A percentile compares a stretch with the other conserved stretches of the same genome.
Evolutionary conservation across 495 filamentous ascomycete genomes (phyloP).

Genomic region (Trichocladium uniseriatum): DNA sequence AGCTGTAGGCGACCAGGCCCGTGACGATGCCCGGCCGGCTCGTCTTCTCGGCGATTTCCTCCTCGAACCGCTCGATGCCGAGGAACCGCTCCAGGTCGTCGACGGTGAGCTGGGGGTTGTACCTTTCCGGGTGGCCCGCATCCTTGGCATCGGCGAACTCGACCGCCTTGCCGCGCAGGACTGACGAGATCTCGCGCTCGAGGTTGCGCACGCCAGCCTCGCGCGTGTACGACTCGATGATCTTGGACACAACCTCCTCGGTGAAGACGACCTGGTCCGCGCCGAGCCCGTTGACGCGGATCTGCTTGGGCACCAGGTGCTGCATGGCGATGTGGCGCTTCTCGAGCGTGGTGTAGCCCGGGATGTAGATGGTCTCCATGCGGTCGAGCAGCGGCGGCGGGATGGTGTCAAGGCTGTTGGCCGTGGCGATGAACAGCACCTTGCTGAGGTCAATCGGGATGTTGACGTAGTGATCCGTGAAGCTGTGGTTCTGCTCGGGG

Average conservation of each 20-base stretch:
- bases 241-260: constrained; percentile 81
- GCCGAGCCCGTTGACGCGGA: constrained; percentile 64
- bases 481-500: constrained; percentile 93
- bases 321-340: constrained; percentile 91
- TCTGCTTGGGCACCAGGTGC: constrained; percentile 91
- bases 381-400: constrained; percentile 89
- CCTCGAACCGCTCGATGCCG: constrained; percentile 88
- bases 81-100: constrained; percentile 83
- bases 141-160: constrained; percentile 88
- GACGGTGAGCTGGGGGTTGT: constrained; percentile 63
- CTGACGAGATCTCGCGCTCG: constrained; percentile 88
- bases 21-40: constrained; percentile 91
- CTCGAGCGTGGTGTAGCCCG: constrained; percentile 96
- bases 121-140: constrained; percentile 53
- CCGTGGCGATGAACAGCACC: constrained; percentile 97
- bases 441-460: constrained; percentile 95
- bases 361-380: constrained; percentile 89
- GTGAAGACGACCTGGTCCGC: constrained; percentile 63
- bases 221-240: constrained; percentile 91
- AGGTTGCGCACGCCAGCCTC: constrained; percentile 97
- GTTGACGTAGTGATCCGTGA: constrained; percentile 93
- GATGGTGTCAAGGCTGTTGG: constrained; percentile 92
- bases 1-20: constrained; percentile 91
- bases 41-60: constrained; percentile 86
- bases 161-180: constrained; percentile 92